phyloP scores from a whole-genome alignment of 129 eudicot genomes.

The Flaveria brownii region DNA sequence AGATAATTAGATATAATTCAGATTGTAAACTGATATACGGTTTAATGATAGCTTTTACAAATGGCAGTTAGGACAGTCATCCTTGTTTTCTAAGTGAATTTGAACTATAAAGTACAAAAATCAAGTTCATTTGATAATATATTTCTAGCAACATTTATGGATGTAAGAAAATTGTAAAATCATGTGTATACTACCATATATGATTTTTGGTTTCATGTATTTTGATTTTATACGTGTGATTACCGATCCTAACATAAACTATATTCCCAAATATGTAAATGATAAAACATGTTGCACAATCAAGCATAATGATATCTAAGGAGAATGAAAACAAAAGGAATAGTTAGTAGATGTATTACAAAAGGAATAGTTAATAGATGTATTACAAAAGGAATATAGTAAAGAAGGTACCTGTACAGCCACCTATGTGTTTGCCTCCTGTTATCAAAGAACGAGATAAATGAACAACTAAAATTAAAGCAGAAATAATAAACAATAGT shows the following conservation, averaged over 20 bases:
- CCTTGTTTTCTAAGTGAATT: not conserved
- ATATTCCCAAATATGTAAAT: not conserved
- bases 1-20: too few species aligned
- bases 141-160: not conserved
- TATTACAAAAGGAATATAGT: constrained; percentile 1
- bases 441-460: constrained; percentile 31
- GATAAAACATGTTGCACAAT: not conserved
- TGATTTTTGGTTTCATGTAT: constrained; percentile 6
- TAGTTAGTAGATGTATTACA: not conserved
- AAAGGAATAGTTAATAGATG: not conserved
- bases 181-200: constrained; percentile 2
- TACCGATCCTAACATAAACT: constrained; percentile 1
- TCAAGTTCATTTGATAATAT: not conserved
- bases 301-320: constrained; percentile 8
- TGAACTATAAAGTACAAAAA: not conserved
- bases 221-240: constrained; percentile 1
- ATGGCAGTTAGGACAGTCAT: constrained; percentile 8
- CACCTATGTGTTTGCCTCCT: constrained; percentile 95
- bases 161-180: not conserved
- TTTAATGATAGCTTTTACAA: not conserved
- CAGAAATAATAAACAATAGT: not conserved
- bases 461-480: constrained; percentile 15
- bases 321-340: not conserved
- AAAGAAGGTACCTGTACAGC: constrained; percentile 72
- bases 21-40: not conserved